Evolutionary conservation across 1,139 yeast genomes (phyloP).

Genomic region (Suhomyces atakaporum): DNA sequence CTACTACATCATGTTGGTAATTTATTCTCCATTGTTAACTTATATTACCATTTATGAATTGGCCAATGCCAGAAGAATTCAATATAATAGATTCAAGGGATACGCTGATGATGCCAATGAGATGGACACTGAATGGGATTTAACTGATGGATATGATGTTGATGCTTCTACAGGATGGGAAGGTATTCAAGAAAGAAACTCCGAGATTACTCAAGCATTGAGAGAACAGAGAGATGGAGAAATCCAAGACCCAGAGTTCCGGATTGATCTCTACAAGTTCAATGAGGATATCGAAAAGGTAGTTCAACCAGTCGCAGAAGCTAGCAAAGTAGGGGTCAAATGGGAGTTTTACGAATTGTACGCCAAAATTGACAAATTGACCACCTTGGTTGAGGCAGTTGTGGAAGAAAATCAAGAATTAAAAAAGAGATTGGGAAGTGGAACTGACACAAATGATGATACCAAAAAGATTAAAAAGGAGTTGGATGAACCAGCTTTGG

Average conservation of each 20-base stretch:
- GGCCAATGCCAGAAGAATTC: conserved; percentile 65
- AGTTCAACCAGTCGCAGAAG: conserved; percentile 60
- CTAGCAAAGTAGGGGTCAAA: conserved; percentile 57
- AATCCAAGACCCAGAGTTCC: conserved; percentile 69
- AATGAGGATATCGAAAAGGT: conserved; percentile 43
- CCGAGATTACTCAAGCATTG: conserved; percentile 41
- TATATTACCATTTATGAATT: conserved; percentile 67
- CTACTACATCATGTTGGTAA: conserved; percentile 57
- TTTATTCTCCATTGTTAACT: conserved; percentile 68
- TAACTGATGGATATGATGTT: conserved; percentile 71
- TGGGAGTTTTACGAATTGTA: conserved; percentile 67
- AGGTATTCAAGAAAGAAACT: conserved; percentile 41
- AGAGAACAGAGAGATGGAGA: conserved; percentile 64
- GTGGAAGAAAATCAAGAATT: conserved; percentile 46
- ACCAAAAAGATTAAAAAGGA: not conserved
- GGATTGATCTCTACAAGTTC: conserved; percentile 52
- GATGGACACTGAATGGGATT: conserved; percentile 76
- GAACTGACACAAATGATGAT: too few relatives aligned
- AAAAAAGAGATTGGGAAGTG: conserved; percentile 17
- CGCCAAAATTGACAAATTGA: conserved; percentile 48
- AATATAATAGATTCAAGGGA: conserved; percentile 67
- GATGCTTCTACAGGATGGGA: conserved; percentile 39
- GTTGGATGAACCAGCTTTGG: too few relatives aligned
- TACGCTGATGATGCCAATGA: conserved; percentile 82
- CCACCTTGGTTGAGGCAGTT: conserved; percentile 42